Base-by-base conservation (phyloP, 257 asterid species). In the Forsythia viridissima region DNA sequence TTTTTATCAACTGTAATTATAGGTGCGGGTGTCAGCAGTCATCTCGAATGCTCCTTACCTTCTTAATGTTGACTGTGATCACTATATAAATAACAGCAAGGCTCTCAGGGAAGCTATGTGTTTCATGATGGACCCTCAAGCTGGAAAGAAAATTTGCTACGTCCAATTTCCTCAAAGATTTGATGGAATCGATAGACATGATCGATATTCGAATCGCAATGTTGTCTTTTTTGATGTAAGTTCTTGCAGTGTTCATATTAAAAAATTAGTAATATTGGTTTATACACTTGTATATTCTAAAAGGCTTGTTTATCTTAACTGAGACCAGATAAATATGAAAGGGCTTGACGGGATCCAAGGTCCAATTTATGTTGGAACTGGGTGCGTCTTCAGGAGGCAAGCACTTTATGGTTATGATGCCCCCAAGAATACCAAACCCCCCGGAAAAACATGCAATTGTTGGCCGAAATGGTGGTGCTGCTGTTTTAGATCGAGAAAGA, bases 261-360 rank as follows among this genome's bases (percentile, higher is more conserved):
- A 42, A 41, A 52, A 30, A 37, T 79, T 75, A 34, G 46, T 16
- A 52, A 36, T 75, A 41, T 6, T 70, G 68, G 74, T 80, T 36
- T 76, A 12, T 48, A 4, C 5, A 18, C 10, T 4, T 46, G 40
- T 70, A 38, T 67, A 65, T 63, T 73, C 30, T 36, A n/a, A 76
- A 73, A 63, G 59, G 43, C 78, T 72, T 36, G 80, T 73, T 11
- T 57, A 16, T 21, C 4, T 69, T 83, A 13, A 39, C 71, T 77
- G 78, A 6, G 38, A 37, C 84, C 88, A 91, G 96, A 91, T 91
- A 72, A 91, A 90, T 73, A 88, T 91, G 97, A 88, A 89, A 82
- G 96, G 94, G 37, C 90, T 90, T 55, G 97, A 91, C 44, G 94
- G 97, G 78, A 90, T 91, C 57, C 96, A 91, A 84, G 97, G 97